Evolutionary conservation across 176 grass and related monocot species (phyloP).

Genomic region (Triticum monococcum): DNA sequence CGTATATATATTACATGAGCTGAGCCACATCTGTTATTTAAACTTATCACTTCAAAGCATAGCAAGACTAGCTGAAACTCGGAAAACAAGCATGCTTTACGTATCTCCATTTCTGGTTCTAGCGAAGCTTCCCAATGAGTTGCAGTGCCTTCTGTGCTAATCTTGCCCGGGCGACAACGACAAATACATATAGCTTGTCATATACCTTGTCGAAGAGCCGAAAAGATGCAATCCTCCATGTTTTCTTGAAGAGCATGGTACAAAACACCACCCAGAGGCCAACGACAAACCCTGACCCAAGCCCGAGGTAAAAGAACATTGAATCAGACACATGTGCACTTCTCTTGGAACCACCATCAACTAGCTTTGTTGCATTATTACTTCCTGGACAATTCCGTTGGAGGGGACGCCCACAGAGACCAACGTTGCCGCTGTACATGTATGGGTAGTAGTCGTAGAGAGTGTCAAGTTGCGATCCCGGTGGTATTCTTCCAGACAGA

Average conservation of each 20-base stretch:
- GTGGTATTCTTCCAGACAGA: slow-evolving; percentile 27
- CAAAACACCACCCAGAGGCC: slow-evolving; percentile 35
- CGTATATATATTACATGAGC: too few relatives aligned
- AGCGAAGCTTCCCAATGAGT: too few relatives aligned
- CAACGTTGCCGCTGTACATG: slow-evolving; percentile 24
- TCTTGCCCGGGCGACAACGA: not conserved
- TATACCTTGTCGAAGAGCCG: too few relatives aligned
- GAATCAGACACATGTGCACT: not conserved
- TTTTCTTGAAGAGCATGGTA: slow-evolving; percentile 12
- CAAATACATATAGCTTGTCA: not conserved
- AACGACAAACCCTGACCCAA: slow-evolving; percentile 14
- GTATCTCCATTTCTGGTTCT: too few relatives aligned
- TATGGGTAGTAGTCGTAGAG: not conserved
- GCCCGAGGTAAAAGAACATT: not conserved
- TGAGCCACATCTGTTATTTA: too few relatives aligned
- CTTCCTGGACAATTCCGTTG: not conserved
- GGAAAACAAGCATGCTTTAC: too few relatives aligned
- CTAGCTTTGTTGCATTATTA: not conserved
- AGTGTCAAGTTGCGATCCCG: slow-evolving; percentile 32
- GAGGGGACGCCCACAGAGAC: slow-evolving; percentile 28
- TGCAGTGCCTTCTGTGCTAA: not conserved
- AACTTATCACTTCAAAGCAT: too few relatives aligned
- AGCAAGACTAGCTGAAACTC: too few relatives aligned
- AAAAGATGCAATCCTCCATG: not conserved
- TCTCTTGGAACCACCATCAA: too few relatives aligned